Evolutionary conservation across 2,329 filamentous ascomycete genomes (phyloP).

Genomic region (Arachnopeziza araneosa): DNA sequence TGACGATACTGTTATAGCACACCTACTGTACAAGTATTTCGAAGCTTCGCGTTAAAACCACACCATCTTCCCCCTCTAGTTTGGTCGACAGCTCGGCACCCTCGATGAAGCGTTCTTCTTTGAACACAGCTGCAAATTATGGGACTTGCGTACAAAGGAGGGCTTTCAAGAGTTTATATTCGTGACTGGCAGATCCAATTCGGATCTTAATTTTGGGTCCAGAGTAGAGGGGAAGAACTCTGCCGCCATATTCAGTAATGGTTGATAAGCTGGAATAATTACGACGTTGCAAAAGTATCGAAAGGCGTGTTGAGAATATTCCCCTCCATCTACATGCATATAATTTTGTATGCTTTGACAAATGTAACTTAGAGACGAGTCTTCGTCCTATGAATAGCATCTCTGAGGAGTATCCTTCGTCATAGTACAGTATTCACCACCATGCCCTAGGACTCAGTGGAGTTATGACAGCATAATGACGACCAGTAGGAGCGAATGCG

Average conservation of each 20-base stretch:
- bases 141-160: conserved; percentile 12
- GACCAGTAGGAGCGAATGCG: too few species aligned
- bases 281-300: too few species aligned
- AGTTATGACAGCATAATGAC: too few species aligned
- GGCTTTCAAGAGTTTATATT: conserved; percentile 14
- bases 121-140: conserved; percentile 17
- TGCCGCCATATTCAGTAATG: background rate
- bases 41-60: conserved; percentile 14
- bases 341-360: too few species aligned
- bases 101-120: conserved; percentile 13
- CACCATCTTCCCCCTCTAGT: conserved; percentile 14
- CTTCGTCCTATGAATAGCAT: too few species aligned
- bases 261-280: too few species aligned
- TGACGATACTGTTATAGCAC: conserved; percentile 8
- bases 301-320: too few species aligned
- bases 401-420: too few species aligned
- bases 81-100: conserved; percentile 12
- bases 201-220: background rate
- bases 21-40: conserved; percentile 13
- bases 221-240: background rate
- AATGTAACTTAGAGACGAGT: too few species aligned
- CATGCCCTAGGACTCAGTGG: too few species aligned
- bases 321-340: too few species aligned
- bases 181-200: conserved; percentile 10
- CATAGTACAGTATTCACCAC: too few species aligned